Evolutionary conservation across 352 stramenopile genomes (phyloP), one percentile per base, ranked within the genome.

Genomic region (Globisporangium heterothallicum): DNA sequence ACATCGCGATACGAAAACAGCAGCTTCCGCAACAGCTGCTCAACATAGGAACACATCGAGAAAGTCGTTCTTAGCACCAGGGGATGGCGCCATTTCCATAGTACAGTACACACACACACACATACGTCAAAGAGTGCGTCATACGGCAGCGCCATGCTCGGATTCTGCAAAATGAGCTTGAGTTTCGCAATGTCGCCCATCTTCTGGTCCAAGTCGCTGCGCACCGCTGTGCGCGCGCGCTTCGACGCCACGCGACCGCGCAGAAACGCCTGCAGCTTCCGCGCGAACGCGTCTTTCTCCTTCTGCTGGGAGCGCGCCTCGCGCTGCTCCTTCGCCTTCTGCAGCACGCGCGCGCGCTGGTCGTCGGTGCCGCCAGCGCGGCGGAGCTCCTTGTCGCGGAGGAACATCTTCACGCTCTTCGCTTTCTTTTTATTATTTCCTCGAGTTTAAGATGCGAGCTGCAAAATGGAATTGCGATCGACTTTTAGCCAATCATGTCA

Each of bases 341-440:
- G 64, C 52, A 89, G 54, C 53, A 86, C 72, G 45, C 69, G 71
- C 45, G 63, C 48, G 56, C 73, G 73, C 59, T 77, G 68, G 38
- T 64, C 54, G 38, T 34, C 32, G 1, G 45, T 41, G 35, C 62
- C 56, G 42, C 60, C 59, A 3, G 58, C 47, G 18, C 59, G 59
- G 26, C 65, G 57, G 43, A 84, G 56, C 32, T 81, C 73, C 44
- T 70, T 69, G 35, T 84, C 73, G 8, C 70, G 70, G 43, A 72
- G 53, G 53, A 84, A 84, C 73, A 84, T 84, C 2, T 35, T 40
- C n/a, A n/a, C n/a, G n/a, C n/a, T n/a, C n/a, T n/a, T n/a, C n/a
- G n/a, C n/a, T n/a, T n/a, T n/a, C n/a, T n/a, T n/a, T n/a, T n/a
- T n/a, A n/a, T n/a, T n/a, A n/a, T n/a, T n/a, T n/a, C n/a, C n/a